Percentiles rank a stretch among this genome's conserved stretches.
phyloP scores from a whole-genome alignment of 2,329 filamentous ascomycete species.

The Microsporum audouinii region DNA sequence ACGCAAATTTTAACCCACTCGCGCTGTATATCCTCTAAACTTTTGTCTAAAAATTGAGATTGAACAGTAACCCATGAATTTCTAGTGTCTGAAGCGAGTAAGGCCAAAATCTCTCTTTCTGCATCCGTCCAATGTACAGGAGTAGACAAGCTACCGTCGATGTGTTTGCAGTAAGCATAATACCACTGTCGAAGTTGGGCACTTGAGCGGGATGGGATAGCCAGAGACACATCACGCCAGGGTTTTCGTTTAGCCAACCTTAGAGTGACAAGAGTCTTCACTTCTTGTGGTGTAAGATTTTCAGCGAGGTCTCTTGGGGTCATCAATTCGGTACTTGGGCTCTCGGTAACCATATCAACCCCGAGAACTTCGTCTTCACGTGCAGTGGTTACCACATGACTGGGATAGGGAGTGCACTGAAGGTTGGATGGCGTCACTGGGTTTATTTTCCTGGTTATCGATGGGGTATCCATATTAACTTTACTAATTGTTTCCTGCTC shows the following conservation, averaged over 20 bases:
- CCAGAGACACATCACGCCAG: constrained; percentile 10
- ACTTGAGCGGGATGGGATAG: constrained; percentile 7
- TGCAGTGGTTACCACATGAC: neutral
- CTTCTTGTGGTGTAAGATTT: constrained; percentile 8
- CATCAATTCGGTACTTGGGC: neutral
- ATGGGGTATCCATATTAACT: neutral
- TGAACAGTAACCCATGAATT: constrained; percentile 10
- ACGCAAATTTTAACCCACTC: constrained; percentile 11
- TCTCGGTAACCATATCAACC: neutral
- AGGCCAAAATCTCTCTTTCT: constrained; percentile 1
- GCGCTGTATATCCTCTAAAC: constrained; percentile 8
- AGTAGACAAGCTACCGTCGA: neutral
- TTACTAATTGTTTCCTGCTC: neutral
- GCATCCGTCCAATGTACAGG: neutral
- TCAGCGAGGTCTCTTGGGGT: neutral
- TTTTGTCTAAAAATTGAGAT: constrained; percentile 8
- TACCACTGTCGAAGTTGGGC: constrained; percentile 13
- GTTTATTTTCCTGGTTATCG: neutral
- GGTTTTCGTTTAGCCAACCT: constrained; percentile 8
- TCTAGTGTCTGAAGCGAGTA: constrained; percentile 1
- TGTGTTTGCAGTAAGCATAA: constrained; percentile 6
- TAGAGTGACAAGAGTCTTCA: constrained; percentile 9
- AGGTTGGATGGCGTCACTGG: neutral
- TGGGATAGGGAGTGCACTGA: neutral
- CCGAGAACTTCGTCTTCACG: neutral